phyloP scores from a whole-genome alignment of 306 rosid genomes.

The Hylodesmum podocarpum region DNA sequence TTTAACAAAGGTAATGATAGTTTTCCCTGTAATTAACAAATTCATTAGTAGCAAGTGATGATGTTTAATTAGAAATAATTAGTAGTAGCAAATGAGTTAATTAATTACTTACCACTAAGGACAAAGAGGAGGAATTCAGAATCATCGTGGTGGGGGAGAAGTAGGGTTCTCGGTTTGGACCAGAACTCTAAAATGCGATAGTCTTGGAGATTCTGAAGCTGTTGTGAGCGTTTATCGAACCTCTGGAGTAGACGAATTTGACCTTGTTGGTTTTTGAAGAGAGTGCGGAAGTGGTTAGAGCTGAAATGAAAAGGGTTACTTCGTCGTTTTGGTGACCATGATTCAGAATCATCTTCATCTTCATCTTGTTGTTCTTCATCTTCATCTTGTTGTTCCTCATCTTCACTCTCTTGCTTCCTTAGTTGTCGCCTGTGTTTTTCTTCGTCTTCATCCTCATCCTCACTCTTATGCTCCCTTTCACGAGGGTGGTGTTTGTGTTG shows the following conservation, averaged over 20 bases:
- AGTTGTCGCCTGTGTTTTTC: too few relatives aligned
- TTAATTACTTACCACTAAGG: neutral
- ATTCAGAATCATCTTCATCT: too few relatives aligned
- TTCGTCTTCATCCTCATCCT: too few relatives aligned
- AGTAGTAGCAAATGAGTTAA: too few relatives aligned
- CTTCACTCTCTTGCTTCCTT: neutral
- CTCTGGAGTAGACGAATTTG: constrained; percentile 6
- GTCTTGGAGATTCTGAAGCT: constrained; percentile 13
- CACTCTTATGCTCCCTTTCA: too few relatives aligned
- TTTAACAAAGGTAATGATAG: neutral
- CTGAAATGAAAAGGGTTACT: constrained; percentile 32
- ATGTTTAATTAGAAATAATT: too few relatives aligned
- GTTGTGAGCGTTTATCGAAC: neutral
- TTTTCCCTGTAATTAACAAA: constrained; percentile 26
- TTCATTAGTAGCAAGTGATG: neutral
- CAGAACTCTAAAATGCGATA: neutral
- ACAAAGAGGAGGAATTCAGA: constrained; percentile 27
- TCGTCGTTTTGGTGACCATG: too few relatives aligned
- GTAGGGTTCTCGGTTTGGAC: constrained; percentile 24
- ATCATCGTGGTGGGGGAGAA: constrained; percentile 32
- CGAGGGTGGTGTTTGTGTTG: too few relatives aligned
- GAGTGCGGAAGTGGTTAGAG: neutral
- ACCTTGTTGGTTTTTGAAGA: constrained; percentile 20
- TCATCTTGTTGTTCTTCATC: too few relatives aligned
- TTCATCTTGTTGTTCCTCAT: constrained; percentile 24